phyloP scores from a whole-genome alignment of 1,284 basidiomycete genomes.

The Trichosporon faecale region DNA sequence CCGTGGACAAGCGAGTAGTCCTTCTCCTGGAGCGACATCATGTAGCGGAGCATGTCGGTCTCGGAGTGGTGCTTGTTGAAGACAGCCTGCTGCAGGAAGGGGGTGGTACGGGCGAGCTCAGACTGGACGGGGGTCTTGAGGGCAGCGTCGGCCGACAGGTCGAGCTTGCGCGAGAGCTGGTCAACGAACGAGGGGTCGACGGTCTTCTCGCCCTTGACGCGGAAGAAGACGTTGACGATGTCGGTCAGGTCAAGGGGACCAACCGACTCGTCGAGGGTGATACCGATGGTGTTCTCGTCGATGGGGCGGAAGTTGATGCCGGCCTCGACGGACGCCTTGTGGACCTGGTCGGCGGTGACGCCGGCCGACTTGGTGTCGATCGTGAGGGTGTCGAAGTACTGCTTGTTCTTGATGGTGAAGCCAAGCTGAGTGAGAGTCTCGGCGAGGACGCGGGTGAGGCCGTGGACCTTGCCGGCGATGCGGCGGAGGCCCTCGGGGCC shows the following conservation, averaged over 20 bases:
- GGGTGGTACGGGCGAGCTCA: constrained; percentile 65
- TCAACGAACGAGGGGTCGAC: constrained; percentile 50
- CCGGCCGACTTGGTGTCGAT: constrained; percentile 62
- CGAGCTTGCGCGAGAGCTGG: constrained; percentile 42
- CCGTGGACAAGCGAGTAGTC: constrained; percentile 92
- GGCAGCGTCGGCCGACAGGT: constrained; percentile 35
- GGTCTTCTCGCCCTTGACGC: constrained; percentile 45
- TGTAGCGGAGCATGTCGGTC: constrained; percentile 96
- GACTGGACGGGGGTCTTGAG: constrained; percentile 54
- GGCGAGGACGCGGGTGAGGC: constrained; percentile 78
- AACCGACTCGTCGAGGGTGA: constrained; percentile 91
- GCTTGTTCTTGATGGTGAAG: constrained; percentile 60
- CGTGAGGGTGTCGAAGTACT: constrained; percentile 93
- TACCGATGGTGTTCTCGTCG: constrained; percentile 72
- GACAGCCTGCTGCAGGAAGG: constrained; percentile 79
- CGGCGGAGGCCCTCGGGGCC: constrained; percentile 80
- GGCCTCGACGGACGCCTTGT: constrained; percentile 64
- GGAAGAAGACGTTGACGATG: constrained; percentile 78
- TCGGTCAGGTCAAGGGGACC: constrained; percentile 68
- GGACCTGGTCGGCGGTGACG: constrained; percentile 65
- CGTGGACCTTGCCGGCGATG: constrained; percentile 87
- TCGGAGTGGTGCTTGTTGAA: constrained; percentile 96
- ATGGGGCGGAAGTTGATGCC: constrained; percentile 82
- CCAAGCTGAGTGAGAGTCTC: constrained; percentile 68
- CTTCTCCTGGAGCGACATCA: constrained; percentile 88